Percentiles rank a stretch among this genome's conserved stretches.
These are phyloP conservation scores for Xerocomellus chrysenteron DNA, from an alignment of 768 basidiomycete genomes.

Conservation along the genomic window DNA sequence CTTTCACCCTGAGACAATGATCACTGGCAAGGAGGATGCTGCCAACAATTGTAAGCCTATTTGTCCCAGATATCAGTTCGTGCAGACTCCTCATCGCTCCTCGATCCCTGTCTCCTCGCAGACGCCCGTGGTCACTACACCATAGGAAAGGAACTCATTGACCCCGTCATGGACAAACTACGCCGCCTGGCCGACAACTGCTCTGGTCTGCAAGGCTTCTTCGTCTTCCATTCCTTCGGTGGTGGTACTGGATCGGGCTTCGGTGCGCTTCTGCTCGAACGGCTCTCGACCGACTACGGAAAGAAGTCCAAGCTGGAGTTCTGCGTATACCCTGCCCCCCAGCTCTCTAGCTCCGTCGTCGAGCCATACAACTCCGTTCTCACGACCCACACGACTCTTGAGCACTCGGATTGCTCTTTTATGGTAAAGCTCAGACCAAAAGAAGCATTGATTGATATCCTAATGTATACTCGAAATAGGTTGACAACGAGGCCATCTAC, in stretches of 20 bases:
- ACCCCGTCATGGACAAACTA: conserved; percentile 95
- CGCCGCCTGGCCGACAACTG: conserved; percentile 98
- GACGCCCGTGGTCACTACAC: conserved; percentile 99
- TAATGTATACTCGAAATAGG: conserved; percentile 42
- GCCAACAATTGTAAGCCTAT: conserved; percentile 91
- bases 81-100: conserved; percentile 10
- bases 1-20: conserved; percentile 97
- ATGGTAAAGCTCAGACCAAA: conserved; percentile 57
- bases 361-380: conserved; percentile 99
- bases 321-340: conserved; percentile 94
- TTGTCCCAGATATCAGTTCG: background rate
- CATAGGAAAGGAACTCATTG: conserved; percentile 97
- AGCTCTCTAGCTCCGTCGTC: conserved; percentile 92
- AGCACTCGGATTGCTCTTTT: conserved; percentile 99
- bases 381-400: conserved; percentile 97
- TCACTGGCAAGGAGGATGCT: conserved; percentile 98
- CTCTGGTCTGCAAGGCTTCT: conserved; percentile 98
- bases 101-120: conserved; percentile 31
- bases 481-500: conserved; percentile 99
- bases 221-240: conserved; percentile 99
- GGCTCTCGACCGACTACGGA: conserved; percentile 97
- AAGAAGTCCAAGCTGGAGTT: conserved; percentile 99
- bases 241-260: conserved; percentile 99
- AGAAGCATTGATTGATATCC: background rate
- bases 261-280: conserved; percentile 95